Conservation (phyloP, 2,329 filamentous ascomycete species). For the Aspergillus brasiliensis region DNA sequence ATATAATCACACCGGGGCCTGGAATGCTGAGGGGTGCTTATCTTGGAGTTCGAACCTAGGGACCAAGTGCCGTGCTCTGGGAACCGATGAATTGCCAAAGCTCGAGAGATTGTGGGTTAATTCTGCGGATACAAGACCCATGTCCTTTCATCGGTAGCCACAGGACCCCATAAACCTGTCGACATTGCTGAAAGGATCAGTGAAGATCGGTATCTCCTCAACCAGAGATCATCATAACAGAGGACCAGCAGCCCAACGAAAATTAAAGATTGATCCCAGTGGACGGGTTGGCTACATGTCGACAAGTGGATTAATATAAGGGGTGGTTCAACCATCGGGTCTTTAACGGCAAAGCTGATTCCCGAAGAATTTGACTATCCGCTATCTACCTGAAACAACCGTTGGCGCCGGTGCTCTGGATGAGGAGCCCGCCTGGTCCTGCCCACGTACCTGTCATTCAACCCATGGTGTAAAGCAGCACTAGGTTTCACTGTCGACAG, state of each 20-base stretch:
- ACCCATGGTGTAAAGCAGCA: neutral
- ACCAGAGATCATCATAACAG: neutral
- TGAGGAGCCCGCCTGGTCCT: neutral
- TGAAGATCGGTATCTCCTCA: neutral
- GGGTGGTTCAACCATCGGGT: neutral
- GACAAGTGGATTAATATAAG: neutral
- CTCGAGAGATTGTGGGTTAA: neutral
- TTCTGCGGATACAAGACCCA: neutral
- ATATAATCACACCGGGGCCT: neutral
- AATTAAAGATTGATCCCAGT: neutral
- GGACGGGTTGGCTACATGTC: neutral
- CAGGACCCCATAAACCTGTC: neutral
- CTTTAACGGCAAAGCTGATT: neutral
- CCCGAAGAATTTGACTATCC: neutral
- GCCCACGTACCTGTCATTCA: neutral
- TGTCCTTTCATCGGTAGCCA: neutral
- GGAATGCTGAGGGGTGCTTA: neutral
- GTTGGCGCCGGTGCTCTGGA: neutral
- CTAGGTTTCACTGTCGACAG: neutral
- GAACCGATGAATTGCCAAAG: neutral
- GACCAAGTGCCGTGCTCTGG: neutral
- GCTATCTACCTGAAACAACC: neutral
- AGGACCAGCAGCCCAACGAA: neutral
- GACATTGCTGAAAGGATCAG: neutral
- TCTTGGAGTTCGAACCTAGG: neutral